Conservation (phyloP, 495 filamentous ascomycete genomes). For the Antarctomyces pellizariae region DNA sequence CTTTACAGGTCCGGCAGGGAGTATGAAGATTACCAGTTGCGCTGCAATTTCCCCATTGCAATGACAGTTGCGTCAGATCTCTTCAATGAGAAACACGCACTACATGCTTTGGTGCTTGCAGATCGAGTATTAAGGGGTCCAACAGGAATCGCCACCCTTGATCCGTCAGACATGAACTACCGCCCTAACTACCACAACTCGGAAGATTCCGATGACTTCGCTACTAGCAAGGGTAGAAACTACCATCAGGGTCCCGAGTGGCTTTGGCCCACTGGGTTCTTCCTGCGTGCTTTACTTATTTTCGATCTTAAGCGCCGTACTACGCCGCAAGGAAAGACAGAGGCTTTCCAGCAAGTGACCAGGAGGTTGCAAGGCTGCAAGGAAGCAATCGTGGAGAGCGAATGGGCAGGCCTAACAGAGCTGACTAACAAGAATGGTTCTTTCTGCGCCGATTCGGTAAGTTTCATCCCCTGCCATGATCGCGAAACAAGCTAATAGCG, state of each 20-base stretch:
- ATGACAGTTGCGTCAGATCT: slow-evolving; percentile 85
- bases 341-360: slow-evolving; percentile 87
- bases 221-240: slow-evolving; percentile 78
- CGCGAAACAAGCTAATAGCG: slow-evolving; percentile 3
- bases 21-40: slow-evolving; percentile 93
- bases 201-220: slow-evolving; percentile 74
- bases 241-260: slow-evolving; percentile 98
- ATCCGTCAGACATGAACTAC: slow-evolving; percentile 80
- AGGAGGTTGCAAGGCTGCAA: slow-evolving; percentile 61
- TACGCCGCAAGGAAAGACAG: slow-evolving; percentile 36
- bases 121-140: slow-evolving; percentile 66
- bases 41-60: slow-evolving; percentile 82
- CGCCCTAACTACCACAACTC: slow-evolving; percentile 84
- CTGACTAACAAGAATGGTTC: slow-evolving; percentile 75
- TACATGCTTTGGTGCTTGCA: slow-evolving; percentile 51
- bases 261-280: slow-evolving; percentile 97
- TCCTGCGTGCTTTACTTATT: slow-evolving; percentile 68
- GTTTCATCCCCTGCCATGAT: slow-evolving; percentile 13
- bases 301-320: slow-evolving; percentile 63
- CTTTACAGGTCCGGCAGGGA: slow-evolving; percentile 79
- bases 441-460: slow-evolving; percentile 67
- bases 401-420: slow-evolving; percentile 86
- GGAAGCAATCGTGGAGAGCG: slow-evolving; percentile 44
- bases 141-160: slow-evolving; percentile 86
- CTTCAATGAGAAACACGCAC: slow-evolving; percentile 54